phyloP scores from a whole-genome alignment of 305 asterid species.

The Solanum chacoense region DNA sequence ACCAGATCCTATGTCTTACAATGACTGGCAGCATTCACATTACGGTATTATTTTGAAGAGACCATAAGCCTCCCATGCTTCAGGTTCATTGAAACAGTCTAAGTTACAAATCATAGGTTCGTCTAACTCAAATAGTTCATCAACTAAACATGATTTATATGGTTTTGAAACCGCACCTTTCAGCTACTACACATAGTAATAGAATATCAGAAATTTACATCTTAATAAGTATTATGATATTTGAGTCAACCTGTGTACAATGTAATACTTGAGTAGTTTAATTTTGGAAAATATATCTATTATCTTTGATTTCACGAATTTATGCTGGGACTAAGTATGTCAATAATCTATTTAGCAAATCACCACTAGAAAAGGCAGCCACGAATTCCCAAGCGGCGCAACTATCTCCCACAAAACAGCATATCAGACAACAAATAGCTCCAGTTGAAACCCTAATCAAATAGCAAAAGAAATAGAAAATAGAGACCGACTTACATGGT shows the following conservation, averaged over 20 bases:
- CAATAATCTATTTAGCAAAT: not conserved
- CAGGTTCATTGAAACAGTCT: not conserved
- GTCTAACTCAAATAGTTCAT: not conserved
- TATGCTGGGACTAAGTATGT: not conserved
- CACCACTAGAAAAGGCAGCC: not conserved
- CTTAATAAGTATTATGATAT: not conserved
- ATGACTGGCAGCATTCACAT: not conserved
- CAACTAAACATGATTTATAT: not conserved
- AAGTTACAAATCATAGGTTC: not conserved
- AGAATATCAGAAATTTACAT: not conserved
- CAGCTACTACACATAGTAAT: not conserved
- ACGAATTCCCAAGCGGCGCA: not conserved
- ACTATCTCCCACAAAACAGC: not conserved
- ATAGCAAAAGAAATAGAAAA: not conserved
- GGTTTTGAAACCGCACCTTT: not conserved
- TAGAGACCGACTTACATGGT: slow-evolving; percentile 52
- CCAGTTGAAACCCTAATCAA: not conserved
- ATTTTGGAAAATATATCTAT: not conserved
- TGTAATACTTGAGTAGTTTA: not conserved
- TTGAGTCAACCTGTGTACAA: not conserved
- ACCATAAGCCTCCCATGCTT: not conserved
- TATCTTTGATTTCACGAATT: not conserved
- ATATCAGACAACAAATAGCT: not conserved
- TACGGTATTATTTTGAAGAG: not conserved
- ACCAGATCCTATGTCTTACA: not conserved